Percentiles rank a stretch among this genome's conserved stretches.
Conservation (phyloP, 2,329 filamentous ascomycete genomes). For the Aspergillus sp. region DNA sequence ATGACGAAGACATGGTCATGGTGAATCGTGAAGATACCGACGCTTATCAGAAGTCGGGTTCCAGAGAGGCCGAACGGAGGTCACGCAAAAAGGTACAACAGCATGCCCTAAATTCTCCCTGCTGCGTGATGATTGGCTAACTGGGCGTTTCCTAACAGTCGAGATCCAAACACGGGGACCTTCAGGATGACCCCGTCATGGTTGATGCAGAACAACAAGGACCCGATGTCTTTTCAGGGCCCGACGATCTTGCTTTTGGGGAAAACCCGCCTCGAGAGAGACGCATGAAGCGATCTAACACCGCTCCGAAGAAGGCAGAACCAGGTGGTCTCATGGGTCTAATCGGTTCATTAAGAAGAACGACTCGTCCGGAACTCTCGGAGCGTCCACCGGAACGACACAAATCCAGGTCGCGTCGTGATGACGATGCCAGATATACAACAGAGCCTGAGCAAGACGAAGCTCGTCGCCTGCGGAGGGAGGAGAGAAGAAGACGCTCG, state of each 20-base stretch:
- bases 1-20: conserved; percentile 63
- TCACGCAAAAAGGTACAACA: conserved; percentile 38
- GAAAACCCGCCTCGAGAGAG: conserved; percentile 49
- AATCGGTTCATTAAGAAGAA: conserved; percentile 51
- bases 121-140: neutral
- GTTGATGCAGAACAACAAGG: conserved; percentile 50
- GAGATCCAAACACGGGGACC: conserved; percentile 30
- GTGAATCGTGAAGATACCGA: conserved; percentile 49
- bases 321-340: conserved; percentile 58
- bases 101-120: neutral
- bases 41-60: conserved; percentile 28
- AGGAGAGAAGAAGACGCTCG: conserved; percentile 38
- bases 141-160: conserved; percentile 22
- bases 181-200: conserved; percentile 52
- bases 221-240: conserved; percentile 44
- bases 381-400: conserved; percentile 28
- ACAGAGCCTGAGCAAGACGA: conserved; percentile 38
- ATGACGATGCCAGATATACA: conserved; percentile 30
- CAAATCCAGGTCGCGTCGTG: conserved; percentile 36
- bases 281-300: conserved; percentile 60
- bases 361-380: conserved; percentile 24
- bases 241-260: conserved; percentile 52
- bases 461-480: conserved; percentile 30
- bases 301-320: conserved; percentile 60
- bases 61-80: conserved; percentile 33